Conservation (phyloP, 1,139 yeast species). For the Geotrichum siamense region DNA sequence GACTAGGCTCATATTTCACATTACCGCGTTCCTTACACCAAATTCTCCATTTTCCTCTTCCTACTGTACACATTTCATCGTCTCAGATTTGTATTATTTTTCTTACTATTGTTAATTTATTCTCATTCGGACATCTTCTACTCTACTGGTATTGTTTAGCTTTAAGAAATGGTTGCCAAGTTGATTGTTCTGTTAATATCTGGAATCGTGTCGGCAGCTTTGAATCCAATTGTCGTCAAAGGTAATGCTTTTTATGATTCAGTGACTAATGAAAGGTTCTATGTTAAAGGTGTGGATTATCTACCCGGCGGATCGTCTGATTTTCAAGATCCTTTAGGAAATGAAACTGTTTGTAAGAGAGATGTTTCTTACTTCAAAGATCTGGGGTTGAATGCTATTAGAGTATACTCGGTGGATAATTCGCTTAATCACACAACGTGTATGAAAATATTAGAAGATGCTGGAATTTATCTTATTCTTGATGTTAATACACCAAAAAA, state of each 20-base stretch:
- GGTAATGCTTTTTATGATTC: conserved; percentile 57
- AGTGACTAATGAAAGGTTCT: conserved; percentile 69
- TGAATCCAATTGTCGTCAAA: conserved; percentile 30
- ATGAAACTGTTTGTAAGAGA: conserved; percentile 58
- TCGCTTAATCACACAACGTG: conserved; percentile 76
- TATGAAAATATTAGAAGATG: conserved; percentile 82
- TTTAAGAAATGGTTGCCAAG: too few species aligned
- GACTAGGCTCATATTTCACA: too few species aligned
- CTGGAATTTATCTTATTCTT: conserved; percentile 83
- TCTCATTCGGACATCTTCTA: too few species aligned
- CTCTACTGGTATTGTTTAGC: too few species aligned
- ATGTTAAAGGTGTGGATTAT: conserved; percentile 75
- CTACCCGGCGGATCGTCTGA: conserved; percentile 56
- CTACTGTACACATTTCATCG: too few species aligned
- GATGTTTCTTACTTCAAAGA: conserved; percentile 65
- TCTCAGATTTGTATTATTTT: too few species aligned
- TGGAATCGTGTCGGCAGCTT: too few species aligned
- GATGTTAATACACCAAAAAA: conserved; percentile 83
- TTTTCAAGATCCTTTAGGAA: conserved; percentile 70
- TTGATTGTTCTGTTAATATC: too few species aligned
- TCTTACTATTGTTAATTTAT: too few species aligned
- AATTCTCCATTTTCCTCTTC: too few species aligned
- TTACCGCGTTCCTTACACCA: too few species aligned
- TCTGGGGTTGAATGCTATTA: conserved; percentile 72
- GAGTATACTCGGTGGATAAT: conserved; percentile 84